Evolutionary conservation across 805 yeast species (phyloP), one percentile per base, ranked within the genome.

Genomic region (Schizosaccharomyces cryophilus): DNA sequence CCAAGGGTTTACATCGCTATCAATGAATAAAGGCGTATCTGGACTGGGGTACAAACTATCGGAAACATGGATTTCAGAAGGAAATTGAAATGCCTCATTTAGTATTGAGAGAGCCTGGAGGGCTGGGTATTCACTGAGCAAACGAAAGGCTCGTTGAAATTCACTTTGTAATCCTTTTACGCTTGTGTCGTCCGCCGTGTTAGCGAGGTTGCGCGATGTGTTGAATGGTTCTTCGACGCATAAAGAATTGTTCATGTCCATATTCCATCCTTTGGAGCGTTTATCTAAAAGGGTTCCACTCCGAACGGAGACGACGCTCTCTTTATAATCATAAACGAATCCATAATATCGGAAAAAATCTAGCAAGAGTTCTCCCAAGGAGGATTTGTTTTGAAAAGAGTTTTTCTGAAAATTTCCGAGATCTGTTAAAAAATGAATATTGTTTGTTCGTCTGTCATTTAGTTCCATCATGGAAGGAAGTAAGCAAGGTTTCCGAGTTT

Each of bases 191-290:
- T 66, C 68, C 7, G 64, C 68, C 4, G 68, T 66, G 45, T 66
- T 66, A 17, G 68, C 68, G 21, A 66, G 62, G 61, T 66, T 66
- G 11, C 68, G 63, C 40, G 62, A 40, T 54, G 63, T 61, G 19
- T 60, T 61, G 45, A 66, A 40, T 30, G 68, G 68, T 63, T 66
- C 68, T 54, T 66, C 68, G 19, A 66, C 64, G 55, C 67, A 66
- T 55, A 66, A 61, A 47, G 66, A 61, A 45, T 64, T 66, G 60
- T 66, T 66, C 48, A 65, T 66, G 42, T 65, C 40, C 29, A 62
- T 54, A 48, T 62, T 62, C 68, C 68, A 66, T 11, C 64, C 66
- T 56, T 66, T 66, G 42, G 62, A 64, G 3, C 60, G 40, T 51
- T 66, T 66, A 21, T 65, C 51, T 30, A 66, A 38, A 19, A 64